phyloP scores from a whole-genome alignment of 2,329 filamentous ascomycete species.

The Scedosporium apiospermum region DNA sequence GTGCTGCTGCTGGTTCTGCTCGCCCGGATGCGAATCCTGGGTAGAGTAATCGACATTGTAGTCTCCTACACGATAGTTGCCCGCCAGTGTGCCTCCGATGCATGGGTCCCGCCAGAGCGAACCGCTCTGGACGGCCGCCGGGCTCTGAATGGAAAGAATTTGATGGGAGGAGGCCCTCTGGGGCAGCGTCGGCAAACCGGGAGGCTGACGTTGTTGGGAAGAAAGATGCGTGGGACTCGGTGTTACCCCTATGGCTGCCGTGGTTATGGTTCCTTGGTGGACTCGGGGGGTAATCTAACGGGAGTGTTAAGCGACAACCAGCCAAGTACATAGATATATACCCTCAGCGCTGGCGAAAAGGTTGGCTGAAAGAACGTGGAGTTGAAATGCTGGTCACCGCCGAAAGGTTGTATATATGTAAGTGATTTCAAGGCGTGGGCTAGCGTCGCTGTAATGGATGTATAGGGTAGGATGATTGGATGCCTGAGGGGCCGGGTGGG shows the following conservation, averaged over 20 bases:
- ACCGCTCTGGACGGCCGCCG: slow-evolving; percentile 64
- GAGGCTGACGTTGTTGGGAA: slow-evolving; percentile 7
- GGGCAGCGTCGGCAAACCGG: slow-evolving; percentile 33
- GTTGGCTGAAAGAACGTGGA: neutral
- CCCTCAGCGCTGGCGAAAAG: neutral
- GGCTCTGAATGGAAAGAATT: slow-evolving; percentile 52
- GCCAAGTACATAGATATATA: slow-evolving; percentile 2
- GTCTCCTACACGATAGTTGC: slow-evolving; percentile 63
- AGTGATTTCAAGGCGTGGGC: neutral
- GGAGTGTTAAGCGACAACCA: neutral
- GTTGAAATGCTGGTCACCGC: neutral
- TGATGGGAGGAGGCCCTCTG: slow-evolving; percentile 41
- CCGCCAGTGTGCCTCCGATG: slow-evolving; percentile 61
- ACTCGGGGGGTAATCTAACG: neutral
- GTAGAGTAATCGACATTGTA: slow-evolving; percentile 68
- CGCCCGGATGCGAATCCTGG: slow-evolving; percentile 55
- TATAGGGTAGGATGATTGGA: slow-evolving; percentile 6
- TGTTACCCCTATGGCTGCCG: slow-evolving; percentile 3
- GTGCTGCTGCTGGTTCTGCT: slow-evolving; percentile 55
- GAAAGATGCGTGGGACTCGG: slow-evolving; percentile 4
- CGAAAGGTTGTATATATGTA: neutral
- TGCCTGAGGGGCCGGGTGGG: neutral
- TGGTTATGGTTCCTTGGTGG: neutral
- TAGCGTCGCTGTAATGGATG: neutral
- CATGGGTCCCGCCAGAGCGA: slow-evolving; percentile 72